Evolutionary conservation across 164 flowering plant genomes (phyloP).

Genomic region (Aristolochia californica): DNA sequence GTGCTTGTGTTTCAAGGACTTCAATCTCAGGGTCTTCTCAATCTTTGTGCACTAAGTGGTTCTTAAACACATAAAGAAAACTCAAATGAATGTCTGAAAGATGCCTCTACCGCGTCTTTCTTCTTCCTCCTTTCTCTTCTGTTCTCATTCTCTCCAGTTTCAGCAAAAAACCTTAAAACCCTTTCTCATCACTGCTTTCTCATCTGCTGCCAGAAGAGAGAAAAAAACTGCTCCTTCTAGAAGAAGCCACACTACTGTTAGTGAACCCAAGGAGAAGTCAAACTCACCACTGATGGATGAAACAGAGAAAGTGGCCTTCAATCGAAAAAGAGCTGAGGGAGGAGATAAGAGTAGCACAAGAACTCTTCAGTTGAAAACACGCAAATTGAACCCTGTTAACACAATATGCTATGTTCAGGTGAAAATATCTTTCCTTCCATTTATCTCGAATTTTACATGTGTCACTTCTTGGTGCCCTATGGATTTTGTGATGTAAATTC

Average conservation of each 20-base stretch:
- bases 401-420: conserved; percentile 89
- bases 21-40: too few species aligned
- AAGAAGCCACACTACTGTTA: conserved; percentile 22
- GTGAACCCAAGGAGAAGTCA: conserved; percentile 18
- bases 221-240: background rate
- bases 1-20: too few species aligned
- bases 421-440: background rate
- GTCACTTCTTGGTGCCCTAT: too few species aligned
- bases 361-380: conserved; percentile 47
- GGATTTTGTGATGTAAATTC: too few species aligned
- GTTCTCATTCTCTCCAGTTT: too few species aligned
- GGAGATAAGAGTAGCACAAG: conserved; percentile 42
- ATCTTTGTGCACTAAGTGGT: too few species aligned
- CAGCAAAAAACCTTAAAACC: background rate
- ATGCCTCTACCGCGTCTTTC: too few species aligned
- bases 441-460: too few species aligned
- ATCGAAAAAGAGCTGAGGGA: conserved; percentile 81
- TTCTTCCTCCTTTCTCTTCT: too few species aligned
- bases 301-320: conserved; percentile 27
- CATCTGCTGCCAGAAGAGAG: background rate
- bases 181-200: background rate
- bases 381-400: conserved; percentile 71
- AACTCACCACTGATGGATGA: conserved; percentile 26
- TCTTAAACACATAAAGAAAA: too few species aligned
- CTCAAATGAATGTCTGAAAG: too few species aligned